Evolutionary conservation across 208 protist genomes (phyloP).

Genomic region (Trypanosoma cruzi): DNA sequence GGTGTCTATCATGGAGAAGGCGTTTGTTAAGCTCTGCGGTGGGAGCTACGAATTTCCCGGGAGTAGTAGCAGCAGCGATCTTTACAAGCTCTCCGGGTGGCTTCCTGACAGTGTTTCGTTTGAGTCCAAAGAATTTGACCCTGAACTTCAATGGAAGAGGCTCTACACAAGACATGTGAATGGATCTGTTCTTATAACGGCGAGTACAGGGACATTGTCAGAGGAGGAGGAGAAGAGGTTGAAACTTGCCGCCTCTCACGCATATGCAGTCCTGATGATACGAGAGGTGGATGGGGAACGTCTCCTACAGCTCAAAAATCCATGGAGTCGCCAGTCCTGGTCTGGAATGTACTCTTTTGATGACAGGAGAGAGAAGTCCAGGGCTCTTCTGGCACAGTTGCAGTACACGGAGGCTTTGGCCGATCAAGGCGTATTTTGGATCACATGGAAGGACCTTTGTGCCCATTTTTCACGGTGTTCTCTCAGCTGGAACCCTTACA

Average conservation of each 20-base stretch:
- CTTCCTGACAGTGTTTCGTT: constrained; percentile 68
- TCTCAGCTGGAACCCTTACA: constrained; percentile 91
- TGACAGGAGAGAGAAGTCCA: constrained; percentile 46
- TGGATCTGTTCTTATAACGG: constrained; percentile 74
- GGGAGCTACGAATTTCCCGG: constrained; percentile 88
- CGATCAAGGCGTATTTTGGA: constrained; percentile 84
- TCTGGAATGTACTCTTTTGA: constrained; percentile 46
- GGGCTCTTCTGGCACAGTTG: constrained; percentile 47
- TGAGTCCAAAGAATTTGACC: constrained; percentile 48
- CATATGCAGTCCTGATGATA: constrained; percentile 79
- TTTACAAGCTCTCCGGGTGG: constrained; percentile 91
- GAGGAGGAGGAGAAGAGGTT: constrained; percentile 33
- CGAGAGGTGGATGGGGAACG: constrained; percentile 47
- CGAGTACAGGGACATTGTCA: constrained; percentile 43
- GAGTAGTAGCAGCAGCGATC: constrained; percentile 78
- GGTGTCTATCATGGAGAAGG: constrained; percentile 92
- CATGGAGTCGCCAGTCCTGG: constrained; percentile 79
- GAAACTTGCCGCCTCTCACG: constrained; percentile 55
- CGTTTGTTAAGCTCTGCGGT: constrained; percentile 86
- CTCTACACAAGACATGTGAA: constrained; percentile 50
- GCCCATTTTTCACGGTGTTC: constrained; percentile 61
- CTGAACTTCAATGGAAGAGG: constrained; percentile 75
- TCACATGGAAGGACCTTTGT: constrained; percentile 73
- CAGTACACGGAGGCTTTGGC: constrained; percentile 44
- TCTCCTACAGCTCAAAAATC: constrained; percentile 80